Percentiles rank a stretch among this genome's conserved stretches.
Conservation (phyloP, 257 asterid species). For the Solanum peruvianum region DNA sequence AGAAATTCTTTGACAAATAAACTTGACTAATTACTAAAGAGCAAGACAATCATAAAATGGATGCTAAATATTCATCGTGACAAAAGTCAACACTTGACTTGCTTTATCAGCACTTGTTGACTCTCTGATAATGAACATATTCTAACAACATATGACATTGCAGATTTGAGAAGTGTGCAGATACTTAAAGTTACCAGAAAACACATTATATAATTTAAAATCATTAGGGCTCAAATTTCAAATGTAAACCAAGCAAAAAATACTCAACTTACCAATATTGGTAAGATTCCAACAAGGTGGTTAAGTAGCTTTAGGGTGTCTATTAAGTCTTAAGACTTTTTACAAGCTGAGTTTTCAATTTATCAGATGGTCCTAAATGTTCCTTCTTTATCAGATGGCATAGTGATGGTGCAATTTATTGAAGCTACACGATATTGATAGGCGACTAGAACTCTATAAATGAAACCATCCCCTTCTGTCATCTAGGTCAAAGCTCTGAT, state of each 20-base stretch:
- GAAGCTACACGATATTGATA: no score
- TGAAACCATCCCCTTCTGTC: neutral
- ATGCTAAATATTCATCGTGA: neutral
- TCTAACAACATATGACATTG: neutral
- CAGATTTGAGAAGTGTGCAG: neutral
- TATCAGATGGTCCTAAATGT: neutral
- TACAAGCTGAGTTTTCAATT: neutral
- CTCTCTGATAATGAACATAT: neutral
- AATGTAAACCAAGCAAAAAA: neutral
- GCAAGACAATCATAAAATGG: neutral
- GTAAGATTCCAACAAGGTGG: neutral
- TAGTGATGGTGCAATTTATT: neutral
- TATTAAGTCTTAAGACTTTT: neutral
- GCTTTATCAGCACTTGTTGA: neutral
- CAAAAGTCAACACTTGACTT: neutral
- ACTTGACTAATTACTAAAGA: neutral
- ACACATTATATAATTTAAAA: neutral
- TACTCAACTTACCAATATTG: neutral
- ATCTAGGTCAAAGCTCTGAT: neutral
- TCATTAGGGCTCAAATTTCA: neutral
- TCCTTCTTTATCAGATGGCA: neutral
- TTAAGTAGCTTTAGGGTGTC: neutral
- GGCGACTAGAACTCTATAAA: neutral
- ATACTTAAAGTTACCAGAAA: neutral
- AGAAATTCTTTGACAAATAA: neutral